Percentiles rank a stretch among this genome's conserved stretches.
Conservation (phyloP, 2,329 filamentous ascomycete species). For the Aspergillus felis region DNA sequence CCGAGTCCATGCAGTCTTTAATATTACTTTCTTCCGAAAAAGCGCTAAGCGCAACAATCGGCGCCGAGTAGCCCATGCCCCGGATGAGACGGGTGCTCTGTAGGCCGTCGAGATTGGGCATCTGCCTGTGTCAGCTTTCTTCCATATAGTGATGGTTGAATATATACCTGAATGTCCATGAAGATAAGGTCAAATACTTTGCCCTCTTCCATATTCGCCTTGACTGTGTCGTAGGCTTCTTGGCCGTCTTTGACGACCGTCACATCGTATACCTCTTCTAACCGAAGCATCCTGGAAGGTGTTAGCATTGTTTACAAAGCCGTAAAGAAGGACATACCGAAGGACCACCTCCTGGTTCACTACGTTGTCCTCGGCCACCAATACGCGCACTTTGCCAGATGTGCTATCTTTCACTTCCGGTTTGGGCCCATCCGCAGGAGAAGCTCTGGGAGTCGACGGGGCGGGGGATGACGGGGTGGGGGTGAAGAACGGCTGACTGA, state of each 20-base stretch:
- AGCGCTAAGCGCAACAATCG: constrained; percentile 86
- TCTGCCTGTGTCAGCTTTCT: constrained; percentile 42
- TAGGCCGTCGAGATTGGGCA: constrained; percentile 88
- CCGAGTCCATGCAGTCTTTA: constrained; percentile 78
- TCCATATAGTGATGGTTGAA: too few species aligned
- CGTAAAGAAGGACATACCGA: constrained; percentile 26
- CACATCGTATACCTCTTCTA: constrained; percentile 61
- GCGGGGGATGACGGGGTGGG: constrained; percentile 5
- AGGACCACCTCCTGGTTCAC: constrained; percentile 61
- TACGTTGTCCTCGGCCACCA: constrained; percentile 79
- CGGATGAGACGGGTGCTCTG: constrained; percentile 83
- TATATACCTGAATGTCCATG: constrained; percentile 69
- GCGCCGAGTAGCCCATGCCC: constrained; percentile 78
- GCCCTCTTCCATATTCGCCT: constrained; percentile 70
- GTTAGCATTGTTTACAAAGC: background rate
- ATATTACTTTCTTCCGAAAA: constrained; percentile 89
- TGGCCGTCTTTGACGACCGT: constrained; percentile 83
- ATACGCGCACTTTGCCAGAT: constrained; percentile 64
- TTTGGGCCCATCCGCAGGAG: constrained; percentile 19
- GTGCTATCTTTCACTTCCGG: constrained; percentile 54
- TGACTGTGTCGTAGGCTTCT: constrained; percentile 83
- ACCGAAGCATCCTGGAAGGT: constrained; percentile 46
- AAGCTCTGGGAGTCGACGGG: constrained; percentile 16
- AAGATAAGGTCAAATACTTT: constrained; percentile 81
- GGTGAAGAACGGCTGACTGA: constrained; percentile 76